Evolutionary conservation across 345 rosid genomes (phyloP).

Genomic region (Eucalyptus brandiana): DNA sequence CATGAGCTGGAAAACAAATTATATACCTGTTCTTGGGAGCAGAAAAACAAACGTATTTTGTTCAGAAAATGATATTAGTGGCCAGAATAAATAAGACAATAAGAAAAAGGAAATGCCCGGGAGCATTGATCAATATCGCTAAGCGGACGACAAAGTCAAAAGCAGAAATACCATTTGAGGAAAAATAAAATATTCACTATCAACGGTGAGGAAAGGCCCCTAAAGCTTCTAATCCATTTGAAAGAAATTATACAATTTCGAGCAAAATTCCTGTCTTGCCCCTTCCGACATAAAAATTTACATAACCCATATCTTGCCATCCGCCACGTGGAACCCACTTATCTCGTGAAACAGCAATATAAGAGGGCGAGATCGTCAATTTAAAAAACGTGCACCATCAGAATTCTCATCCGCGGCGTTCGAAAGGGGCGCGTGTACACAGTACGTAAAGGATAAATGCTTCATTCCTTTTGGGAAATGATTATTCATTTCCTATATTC

Average conservation of each 20-base stretch:
- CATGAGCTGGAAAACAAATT: no score
- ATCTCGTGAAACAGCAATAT: not conserved
- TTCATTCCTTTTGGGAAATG: not conserved
- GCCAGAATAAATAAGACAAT: not conserved
- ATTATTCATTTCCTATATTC: no score
- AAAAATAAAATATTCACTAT: not conserved
- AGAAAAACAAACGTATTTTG: no score
- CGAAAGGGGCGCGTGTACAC: not conserved
- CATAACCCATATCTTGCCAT: not conserved
- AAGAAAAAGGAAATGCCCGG: not conserved
- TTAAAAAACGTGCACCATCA: not conserved
- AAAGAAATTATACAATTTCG: no score
- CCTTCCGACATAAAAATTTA: no score
- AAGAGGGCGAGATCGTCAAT: not conserved
- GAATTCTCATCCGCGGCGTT: not conserved
- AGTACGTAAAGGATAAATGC: not conserved
- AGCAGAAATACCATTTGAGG: not conserved
- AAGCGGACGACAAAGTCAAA: not conserved
- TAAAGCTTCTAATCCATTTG: no score
- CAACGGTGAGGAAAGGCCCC: not conserved
- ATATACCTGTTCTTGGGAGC: not conserved
- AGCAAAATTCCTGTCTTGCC: no score
- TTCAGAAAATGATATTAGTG: not conserved
- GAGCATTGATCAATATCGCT: not conserved
- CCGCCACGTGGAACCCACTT: not conserved